phyloP scores from a whole-genome alignment of 345 rosid species.

The Arabidopsis suecica region DNA sequence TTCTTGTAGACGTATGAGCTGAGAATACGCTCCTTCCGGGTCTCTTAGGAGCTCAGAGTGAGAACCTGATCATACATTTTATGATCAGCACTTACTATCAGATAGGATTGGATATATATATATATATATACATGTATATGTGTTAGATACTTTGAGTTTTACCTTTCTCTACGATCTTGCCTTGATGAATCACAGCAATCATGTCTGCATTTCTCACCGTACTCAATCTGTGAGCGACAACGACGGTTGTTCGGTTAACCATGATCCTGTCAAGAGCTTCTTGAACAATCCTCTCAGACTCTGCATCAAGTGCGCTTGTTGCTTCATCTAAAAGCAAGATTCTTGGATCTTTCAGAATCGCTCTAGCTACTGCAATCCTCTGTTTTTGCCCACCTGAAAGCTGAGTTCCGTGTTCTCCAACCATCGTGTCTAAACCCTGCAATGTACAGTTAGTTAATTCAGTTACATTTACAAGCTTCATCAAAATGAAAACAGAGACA shows the following conservation, averaged over 20 bases:
- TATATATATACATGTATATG: background rate
- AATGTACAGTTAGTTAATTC: conserved; percentile 33
- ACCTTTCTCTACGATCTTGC: conserved; percentile 72
- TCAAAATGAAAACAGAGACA: background rate
- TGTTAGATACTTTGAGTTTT: background rate
- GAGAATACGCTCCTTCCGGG: conserved; percentile 86
- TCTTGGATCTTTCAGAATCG: conserved; percentile 68
- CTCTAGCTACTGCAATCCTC: conserved; percentile 75
- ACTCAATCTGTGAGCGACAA: conserved; percentile 69
- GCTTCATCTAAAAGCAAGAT: conserved; percentile 81
- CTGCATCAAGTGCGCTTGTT: conserved; percentile 76
- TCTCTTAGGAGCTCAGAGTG: conserved; percentile 70
- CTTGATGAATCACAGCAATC: conserved; percentile 66
- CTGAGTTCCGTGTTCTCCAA: conserved; percentile 82
- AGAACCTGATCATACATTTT: conserved; percentile 53
- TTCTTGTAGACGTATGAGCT: conserved; percentile 80
- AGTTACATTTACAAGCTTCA: conserved; percentile 19
- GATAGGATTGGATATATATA: background rate
- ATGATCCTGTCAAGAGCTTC: conserved; percentile 67
- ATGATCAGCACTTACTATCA: conserved; percentile 23
- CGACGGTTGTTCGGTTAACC: conserved; percentile 65
- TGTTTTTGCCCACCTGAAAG: conserved; percentile 88
- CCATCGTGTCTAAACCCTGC: conserved; percentile 73
- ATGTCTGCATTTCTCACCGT: conserved; percentile 60
- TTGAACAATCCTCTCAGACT: conserved; percentile 66